These are phyloP conservation scores for Exophiala lecanii-corni DNA, from an alignment of 2,329 filamentous ascomycete species.

Conservation along the genomic window DNA sequence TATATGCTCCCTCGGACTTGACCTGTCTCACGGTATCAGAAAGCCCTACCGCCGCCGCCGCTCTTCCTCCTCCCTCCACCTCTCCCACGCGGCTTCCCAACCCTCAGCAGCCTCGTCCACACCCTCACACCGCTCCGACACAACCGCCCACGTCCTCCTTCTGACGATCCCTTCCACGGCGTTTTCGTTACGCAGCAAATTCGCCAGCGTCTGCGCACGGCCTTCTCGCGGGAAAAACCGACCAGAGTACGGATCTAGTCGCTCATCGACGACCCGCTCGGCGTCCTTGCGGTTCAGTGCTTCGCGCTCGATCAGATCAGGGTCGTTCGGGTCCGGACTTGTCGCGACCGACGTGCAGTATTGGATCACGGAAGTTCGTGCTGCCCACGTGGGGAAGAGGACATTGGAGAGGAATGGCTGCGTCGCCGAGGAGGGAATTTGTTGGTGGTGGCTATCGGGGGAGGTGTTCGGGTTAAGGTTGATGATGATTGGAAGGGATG, in stretches of 20 bases:
- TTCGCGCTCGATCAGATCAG: conserved; percentile 65
- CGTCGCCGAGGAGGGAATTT: conserved; percentile 34
- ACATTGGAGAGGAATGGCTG: conserved; percentile 68
- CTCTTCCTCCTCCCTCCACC: conserved; percentile 11
- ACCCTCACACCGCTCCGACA: conserved; percentile 69
- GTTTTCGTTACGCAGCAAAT: conserved; percentile 68
- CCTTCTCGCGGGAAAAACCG: conserved; percentile 76
- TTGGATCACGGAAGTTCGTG: conserved; percentile 73
- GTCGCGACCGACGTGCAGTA: conserved; percentile 89
- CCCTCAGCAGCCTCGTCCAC: conserved; percentile 45
- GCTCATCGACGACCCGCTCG: conserved; percentile 75
- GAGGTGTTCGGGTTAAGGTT: conserved; percentile 48
- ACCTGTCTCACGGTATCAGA: too few relatives aligned
- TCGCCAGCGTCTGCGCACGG: conserved; percentile 73
- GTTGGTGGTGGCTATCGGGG: conserved; percentile 13
- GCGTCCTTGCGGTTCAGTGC: conserved; percentile 65
- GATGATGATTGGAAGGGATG: conserved; percentile 74
- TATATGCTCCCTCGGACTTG: too few relatives aligned
- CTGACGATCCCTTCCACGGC: conserved; percentile 78
- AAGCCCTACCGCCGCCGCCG: too few relatives aligned
- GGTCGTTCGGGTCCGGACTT: conserved; percentile 80
- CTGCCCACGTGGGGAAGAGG: conserved; percentile 84
- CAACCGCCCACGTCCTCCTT: conserved; percentile 72
- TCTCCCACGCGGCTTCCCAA: conserved; percentile 15
- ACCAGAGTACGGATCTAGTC: conserved; percentile 84